A percentile compares a stretch with the other conserved stretches of the same genome.
Conservation (phyloP, 306 rosid genomes). For the peach (Prunus persica) region Prunus_persica_NCBIv2 NC_034016.1:14350501-14351000, state of each 20-base stretch:
- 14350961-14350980: neutral
- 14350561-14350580: neutral
- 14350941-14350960: neutral
- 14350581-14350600: too few species aligned
- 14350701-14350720: too few species aligned
- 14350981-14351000: constrained; percentile 2
- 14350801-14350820: neutral
- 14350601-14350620: too few species aligned
- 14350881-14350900: neutral
- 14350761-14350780: neutral
- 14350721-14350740: too few species aligned
- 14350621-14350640: too few species aligned
- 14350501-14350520: neutral
- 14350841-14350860: neutral
- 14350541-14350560: neutral
- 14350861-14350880: neutral
- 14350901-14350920: neutral
- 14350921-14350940: too few species aligned
- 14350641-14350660: too few species aligned
- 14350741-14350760: neutral
- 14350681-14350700: too few species aligned
- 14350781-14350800: neutral
- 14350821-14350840: neutral
- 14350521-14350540: neutral
- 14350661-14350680: too few species aligned